Evolutionary conservation across 306 rosid genomes (phyloP).

Genomic region (Castanea mollissima): DNA sequence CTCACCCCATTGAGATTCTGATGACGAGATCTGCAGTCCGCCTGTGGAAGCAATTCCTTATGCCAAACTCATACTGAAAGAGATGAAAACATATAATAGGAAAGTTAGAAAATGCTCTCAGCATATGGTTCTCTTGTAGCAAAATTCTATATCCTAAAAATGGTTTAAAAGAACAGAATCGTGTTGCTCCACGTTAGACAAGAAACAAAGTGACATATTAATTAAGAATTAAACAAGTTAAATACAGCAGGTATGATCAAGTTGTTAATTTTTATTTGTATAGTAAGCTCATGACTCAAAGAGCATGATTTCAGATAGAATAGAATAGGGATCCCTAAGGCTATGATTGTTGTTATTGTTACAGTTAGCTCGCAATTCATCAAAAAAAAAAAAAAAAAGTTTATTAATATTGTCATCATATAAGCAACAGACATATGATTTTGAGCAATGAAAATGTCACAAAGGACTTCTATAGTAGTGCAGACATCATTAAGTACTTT

Average conservation of each 20-base stretch:
- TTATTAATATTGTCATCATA: too few species aligned
- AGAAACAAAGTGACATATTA: neutral
- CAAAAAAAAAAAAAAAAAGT: too few species aligned
- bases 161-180: neutral
- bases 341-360: too few species aligned
- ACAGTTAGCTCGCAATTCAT: too few species aligned
- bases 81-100: conserved; percentile 4
- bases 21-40: conserved; percentile 38
- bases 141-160: neutral
- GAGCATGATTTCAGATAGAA: too few species aligned
- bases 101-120: neutral
- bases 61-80: conserved; percentile 36
- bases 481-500: too few species aligned
- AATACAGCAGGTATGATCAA: too few species aligned
- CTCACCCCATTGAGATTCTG: conserved; percentile 63
- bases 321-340: too few species aligned
- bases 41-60: conserved; percentile 49
- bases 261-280: too few species aligned
- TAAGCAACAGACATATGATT: neutral
- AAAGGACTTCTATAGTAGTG: neutral
- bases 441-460: neutral
- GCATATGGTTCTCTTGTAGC: neutral
- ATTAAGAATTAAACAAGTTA: neutral
- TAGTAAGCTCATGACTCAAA: too few species aligned
- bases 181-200: neutral